Conservation (phyloP, 305 asterid species). For the Solanum hybrid region DNA sequence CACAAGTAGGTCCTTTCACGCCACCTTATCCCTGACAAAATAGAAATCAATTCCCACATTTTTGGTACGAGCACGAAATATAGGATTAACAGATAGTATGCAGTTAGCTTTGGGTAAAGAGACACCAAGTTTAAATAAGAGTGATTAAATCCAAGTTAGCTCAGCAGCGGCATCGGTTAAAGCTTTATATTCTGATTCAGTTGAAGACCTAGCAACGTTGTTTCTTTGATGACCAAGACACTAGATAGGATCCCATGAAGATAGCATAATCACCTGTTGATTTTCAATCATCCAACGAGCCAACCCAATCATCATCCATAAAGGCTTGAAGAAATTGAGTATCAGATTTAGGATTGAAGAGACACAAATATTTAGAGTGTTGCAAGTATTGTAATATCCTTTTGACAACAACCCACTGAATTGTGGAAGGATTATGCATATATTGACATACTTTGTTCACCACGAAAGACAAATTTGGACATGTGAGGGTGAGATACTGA, state of each 20-base stretch:
- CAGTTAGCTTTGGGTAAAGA: neutral
- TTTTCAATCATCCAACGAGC: neutral
- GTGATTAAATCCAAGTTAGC: neutral
- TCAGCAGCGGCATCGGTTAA: neutral
- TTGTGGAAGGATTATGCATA: neutral
- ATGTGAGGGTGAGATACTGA: neutral
- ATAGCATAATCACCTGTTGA: neutral
- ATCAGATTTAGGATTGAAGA: neutral
- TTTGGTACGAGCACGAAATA: neutral
- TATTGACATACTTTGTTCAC: neutral
- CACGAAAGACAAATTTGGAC: neutral
- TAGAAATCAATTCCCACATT: neutral
- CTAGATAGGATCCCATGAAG: neutral
- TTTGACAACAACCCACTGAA: neutral
- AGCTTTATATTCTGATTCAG: neutral
- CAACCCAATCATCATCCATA: neutral
- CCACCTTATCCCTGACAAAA: neutral
- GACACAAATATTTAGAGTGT: neutral
- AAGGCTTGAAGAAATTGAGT: neutral
- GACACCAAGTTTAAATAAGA: neutral
- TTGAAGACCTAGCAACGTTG: neutral
- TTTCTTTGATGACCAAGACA: neutral
- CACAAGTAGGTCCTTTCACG: neutral
- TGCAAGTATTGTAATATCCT: neutral
- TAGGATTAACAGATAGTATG: neutral